Evolutionary conservation across 148 eudicot species (phyloP).

Genomic region (Nepenthes mirabilis): DNA sequence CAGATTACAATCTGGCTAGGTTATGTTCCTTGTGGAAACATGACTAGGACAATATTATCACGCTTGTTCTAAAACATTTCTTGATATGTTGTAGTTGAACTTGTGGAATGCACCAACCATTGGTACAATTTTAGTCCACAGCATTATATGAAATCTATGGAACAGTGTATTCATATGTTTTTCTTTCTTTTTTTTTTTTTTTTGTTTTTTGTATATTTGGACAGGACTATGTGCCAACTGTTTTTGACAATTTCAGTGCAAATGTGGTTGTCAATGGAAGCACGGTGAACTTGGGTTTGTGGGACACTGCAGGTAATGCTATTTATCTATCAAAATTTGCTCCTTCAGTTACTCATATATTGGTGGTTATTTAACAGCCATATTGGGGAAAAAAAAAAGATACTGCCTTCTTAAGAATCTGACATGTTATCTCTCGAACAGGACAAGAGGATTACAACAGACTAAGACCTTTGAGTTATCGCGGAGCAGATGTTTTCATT

Average conservation of each 20-base stretch:
- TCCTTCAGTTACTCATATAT: no score
- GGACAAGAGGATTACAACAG: constrained; percentile 99
- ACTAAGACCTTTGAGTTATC: constrained; percentile 97
- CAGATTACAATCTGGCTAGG: no score
- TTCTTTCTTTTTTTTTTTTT: no score
- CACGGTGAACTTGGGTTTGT: constrained; percentile 84
- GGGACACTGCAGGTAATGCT: constrained; percentile 94
- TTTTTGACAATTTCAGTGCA: constrained; percentile 98
- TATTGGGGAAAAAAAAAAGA: no score
- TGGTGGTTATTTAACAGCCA: not conserved
- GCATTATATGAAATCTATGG: no score
- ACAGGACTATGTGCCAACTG: constrained; percentile 99
- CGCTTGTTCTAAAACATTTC: no score
- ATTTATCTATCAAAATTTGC: not conserved
- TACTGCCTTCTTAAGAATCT: constrained; percentile 1
- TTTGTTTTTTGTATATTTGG: constrained; percentile 1
- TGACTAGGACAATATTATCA: no score
- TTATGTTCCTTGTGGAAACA: no score
- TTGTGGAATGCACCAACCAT: no score
- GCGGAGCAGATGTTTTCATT: constrained; percentile 97
- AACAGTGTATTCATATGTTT: no score
- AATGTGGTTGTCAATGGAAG: constrained; percentile 90
- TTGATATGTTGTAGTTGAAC: no score
- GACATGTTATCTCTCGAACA: constrained; percentile 21
- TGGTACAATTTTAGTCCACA: no score